A percentile compares a stretch with the other conserved stretches of the same genome.
Evolutionary conservation across 768 basidiomycete genomes (phyloP).

Genomic region (Psilocybe azurescens): DNA sequence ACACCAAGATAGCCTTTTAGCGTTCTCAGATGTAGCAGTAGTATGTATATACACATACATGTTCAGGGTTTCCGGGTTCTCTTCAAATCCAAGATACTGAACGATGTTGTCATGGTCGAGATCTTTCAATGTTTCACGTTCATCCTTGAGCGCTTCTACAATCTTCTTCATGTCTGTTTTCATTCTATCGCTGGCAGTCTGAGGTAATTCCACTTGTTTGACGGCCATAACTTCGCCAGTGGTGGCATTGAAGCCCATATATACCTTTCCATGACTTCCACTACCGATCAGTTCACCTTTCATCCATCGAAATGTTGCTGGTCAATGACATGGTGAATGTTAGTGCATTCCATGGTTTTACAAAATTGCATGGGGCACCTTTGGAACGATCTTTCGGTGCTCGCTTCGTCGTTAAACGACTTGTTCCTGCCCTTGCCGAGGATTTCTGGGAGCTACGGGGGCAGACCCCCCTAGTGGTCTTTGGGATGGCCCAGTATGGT

Average conservation of each 20-base stretch:
- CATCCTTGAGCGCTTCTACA: slow-evolving; percentile 82
- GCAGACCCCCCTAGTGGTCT: not conserved
- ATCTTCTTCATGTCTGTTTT: slow-evolving; percentile 63
- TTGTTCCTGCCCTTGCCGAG: not conserved
- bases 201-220: slow-evolving; percentile 92
- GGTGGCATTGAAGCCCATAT: slow-evolving; percentile 85
- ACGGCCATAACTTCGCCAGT: slow-evolving; percentile 95
- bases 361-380: not conserved
- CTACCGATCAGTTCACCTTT: slow-evolving; percentile 92
- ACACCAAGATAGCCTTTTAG: slow-evolving; percentile 8
- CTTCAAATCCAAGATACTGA: slow-evolving; percentile 89
- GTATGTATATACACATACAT: slow-evolving; percentile 57
- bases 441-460: not conserved
- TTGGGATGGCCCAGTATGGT: not conserved
- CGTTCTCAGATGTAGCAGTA: not conserved
- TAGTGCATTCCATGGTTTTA: not conserved
- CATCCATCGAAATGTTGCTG: slow-evolving; percentile 87
- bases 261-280: slow-evolving; percentile 95
- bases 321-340: not conserved
- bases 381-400: not conserved
- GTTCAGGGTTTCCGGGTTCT: slow-evolving; percentile 73
- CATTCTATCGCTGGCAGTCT: slow-evolving; percentile 71
- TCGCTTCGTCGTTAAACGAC: not conserved
- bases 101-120: slow-evolving; percentile 93
- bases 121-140: slow-evolving; percentile 85